A percentile compares a stretch with the other conserved stretches of the same genome.
phyloP scores from a whole-genome alignment of 2,329 filamentous ascomycete species.

The Zymoseptoria tritici region DNA sequence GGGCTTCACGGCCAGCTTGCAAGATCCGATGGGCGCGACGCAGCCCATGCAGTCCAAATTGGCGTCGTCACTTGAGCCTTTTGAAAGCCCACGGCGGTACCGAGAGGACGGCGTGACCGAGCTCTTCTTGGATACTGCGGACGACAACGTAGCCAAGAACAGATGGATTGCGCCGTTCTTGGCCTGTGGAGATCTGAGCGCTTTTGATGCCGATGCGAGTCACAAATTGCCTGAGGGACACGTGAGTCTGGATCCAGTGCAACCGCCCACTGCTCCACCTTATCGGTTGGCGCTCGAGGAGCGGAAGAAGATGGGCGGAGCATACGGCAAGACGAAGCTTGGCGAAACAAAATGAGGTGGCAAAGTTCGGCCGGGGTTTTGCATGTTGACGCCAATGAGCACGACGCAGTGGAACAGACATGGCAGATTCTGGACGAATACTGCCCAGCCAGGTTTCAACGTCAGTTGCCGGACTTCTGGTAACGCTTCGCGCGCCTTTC shows the following conservation, averaged over 20 bases:
- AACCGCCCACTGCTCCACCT: slow-evolving; percentile 90
- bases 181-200: slow-evolving; percentile 91
- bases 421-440: background rate
- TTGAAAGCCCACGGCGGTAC: slow-evolving; percentile 24
- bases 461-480: background rate
- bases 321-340: slow-evolving; percentile 63
- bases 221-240: slow-evolving; percentile 83
- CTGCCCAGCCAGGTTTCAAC: background rate
- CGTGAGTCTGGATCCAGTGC: slow-evolving; percentile 81
- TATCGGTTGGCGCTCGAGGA: slow-evolving; percentile 88
- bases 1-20: slow-evolving; percentile 67
- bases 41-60: slow-evolving; percentile 4
- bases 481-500: background rate
- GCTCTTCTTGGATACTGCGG: slow-evolving; percentile 36
- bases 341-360: slow-evolving; percentile 3
- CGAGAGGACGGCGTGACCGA: slow-evolving; percentile 43
- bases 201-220: slow-evolving; percentile 92
- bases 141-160: slow-evolving; percentile 41
- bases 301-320: slow-evolving; percentile 66
- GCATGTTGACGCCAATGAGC: background rate
- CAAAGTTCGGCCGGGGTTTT: background rate
- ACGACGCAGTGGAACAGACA: background rate
- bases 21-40: slow-evolving; percentile 61
- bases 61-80: slow-evolving; percentile 9
- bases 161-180: slow-evolving; percentile 93